Base-by-base conservation (phyloP, 176 grass and related monocot species). In the Aegilops speltoides region DNA sequence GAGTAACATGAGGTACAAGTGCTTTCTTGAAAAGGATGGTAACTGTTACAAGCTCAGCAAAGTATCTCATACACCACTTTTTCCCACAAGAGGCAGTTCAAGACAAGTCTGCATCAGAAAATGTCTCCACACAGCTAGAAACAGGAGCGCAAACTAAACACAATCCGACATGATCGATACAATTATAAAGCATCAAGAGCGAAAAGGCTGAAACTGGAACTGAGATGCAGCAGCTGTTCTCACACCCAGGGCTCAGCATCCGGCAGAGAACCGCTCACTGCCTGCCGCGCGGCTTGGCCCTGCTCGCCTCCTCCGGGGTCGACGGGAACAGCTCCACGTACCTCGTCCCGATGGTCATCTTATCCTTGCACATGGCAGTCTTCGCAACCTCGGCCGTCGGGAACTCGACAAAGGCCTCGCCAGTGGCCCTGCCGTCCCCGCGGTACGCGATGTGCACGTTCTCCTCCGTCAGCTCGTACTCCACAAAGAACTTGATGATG, bases 241-340 rank as follows among this genome's bases (percentile, higher is more conserved):
- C 17, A 62, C 36, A 25, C 50, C 76, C 77, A 79, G 2, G 23
- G 10, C 43, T 20, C 61, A 65, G 63, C 63, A 66, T 50, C 73
- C n/a, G 6, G 24, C 34, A 2, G 23, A 20, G 5, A 23, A 63
- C 15, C 33, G 14, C 17, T 94, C 85, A 97, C 64, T 91, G 85
- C 87, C 89, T 93, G 72, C 72, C 88, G 36, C 95, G 90, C 31
- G 89, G 79, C 79, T 93, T 91, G 0, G 79, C 88, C 68, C 93
- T 91, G 78, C 79, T 89, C 0, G 79, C 93, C 84, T 98, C 96
- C 72, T 95, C 96, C 3, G 74, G 78, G 12, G 88, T 94, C 0
- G 93, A 95, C 1, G 96, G 93, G 69, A 98, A 98, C 88, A 98
- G 87, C 84, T 98, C 93, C 63, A 98, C 91, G 0, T 98, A 95